Evolutionary conservation across 202 grass and related monocot species (phyloP), one percentile per base, ranked within the genome.

Genomic region (Eragrostis tef): DNA sequence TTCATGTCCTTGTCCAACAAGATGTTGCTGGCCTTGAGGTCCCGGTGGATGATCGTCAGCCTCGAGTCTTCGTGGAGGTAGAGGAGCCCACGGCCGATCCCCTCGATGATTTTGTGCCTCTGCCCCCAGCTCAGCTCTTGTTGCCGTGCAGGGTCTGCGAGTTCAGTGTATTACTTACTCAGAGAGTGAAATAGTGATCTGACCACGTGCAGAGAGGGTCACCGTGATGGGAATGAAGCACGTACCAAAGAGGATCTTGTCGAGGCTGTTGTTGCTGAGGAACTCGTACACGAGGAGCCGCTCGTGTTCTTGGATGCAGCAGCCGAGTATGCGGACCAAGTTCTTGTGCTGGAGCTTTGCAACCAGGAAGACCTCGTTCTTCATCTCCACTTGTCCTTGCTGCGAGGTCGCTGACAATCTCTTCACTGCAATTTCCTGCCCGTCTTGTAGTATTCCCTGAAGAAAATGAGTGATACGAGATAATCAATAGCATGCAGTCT

Each of bases 261-360:
- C 88, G 10, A 96, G 90, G 62, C 87, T 93, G 14, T 52, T 77
- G 47, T 93, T 92, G 72, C 3, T 9, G 31, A 93, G 87, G 77
- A 80, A 92, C 71, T 95, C 83, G 7, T 92, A 95, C 0, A 92
- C 80, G 46, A 94, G 89, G 74, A 92, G 64, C 13, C 74, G 90
- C 79, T 92, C 80, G 0, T 72, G 10, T 16, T 75, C 46, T 0
- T 90, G 56, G 16, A 92, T 78, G 85, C 87, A 94, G 71, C 75
- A 90, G 6, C 93, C 93, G 0, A 94, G 27, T 6, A 94, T 46
- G 11, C 71, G 69, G 26, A 90, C 89, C 51, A 94, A 62, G 27
- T 95, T 95, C 73, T 41, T 92, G 63, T 95, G 93, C 61, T 87
- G 75, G 7, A 90, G 89, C 85, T 90, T 95, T 3, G 85, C 89